Conservation (phyloP, 1,284 basidiomycete genomes). For the Ustilago trichophora region DNA sequence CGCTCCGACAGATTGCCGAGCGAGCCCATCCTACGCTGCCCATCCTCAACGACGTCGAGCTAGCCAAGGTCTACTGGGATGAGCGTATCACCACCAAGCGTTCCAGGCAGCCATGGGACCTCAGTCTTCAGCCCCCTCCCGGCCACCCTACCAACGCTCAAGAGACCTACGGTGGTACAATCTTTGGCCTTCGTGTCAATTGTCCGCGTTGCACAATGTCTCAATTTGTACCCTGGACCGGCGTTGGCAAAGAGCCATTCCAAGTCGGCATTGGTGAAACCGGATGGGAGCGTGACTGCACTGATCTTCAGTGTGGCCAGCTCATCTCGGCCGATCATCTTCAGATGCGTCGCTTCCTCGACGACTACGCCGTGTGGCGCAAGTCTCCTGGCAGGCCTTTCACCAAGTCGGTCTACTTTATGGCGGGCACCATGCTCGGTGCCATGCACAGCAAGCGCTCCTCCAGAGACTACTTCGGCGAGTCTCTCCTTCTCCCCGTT, state of each 20-base stretch:
- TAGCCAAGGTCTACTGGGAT: slow-evolving; percentile 19
- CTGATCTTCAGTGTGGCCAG: slow-evolving; percentile 6
- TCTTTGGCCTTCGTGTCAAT: slow-evolving; percentile 35
- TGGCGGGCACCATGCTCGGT: slow-evolving; percentile 40
- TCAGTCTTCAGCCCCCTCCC: slow-evolving; percentile 34
- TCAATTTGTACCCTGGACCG: slow-evolving; percentile 41
- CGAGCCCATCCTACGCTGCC: slow-evolving; percentile 30
- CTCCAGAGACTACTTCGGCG: slow-evolving; percentile 28
- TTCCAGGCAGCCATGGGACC: slow-evolving; percentile 40
- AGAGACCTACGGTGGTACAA: slow-evolving; percentile 30
- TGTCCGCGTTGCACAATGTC: slow-evolving; percentile 23
- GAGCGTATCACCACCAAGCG: slow-evolving; percentile 9
- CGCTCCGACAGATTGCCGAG: slow-evolving; percentile 28
- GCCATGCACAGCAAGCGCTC: slow-evolving; percentile 10
- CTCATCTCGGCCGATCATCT: slow-evolving; percentile 30
- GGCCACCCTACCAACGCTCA: slow-evolving; percentile 31
- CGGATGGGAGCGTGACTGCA: slow-evolving; percentile 30
- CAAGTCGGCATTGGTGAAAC: slow-evolving; percentile 30
- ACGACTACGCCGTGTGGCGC: slow-evolving; percentile 27
- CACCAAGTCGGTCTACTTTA: slow-evolving; percentile 17
- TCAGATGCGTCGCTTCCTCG: slow-evolving; percentile 40
- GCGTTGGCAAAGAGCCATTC: slow-evolving; percentile 22
- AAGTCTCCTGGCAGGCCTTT: slow-evolving; percentile 12
- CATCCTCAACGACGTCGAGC: slow-evolving; percentile 30
- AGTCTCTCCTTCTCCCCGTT: slow-evolving; percentile 20